These are phyloP conservation scores for Chrysoporthe deuterocubensis DNA, from an alignment of 2,329 filamentous ascomycete genomes.

Conservation along the genomic window DNA sequence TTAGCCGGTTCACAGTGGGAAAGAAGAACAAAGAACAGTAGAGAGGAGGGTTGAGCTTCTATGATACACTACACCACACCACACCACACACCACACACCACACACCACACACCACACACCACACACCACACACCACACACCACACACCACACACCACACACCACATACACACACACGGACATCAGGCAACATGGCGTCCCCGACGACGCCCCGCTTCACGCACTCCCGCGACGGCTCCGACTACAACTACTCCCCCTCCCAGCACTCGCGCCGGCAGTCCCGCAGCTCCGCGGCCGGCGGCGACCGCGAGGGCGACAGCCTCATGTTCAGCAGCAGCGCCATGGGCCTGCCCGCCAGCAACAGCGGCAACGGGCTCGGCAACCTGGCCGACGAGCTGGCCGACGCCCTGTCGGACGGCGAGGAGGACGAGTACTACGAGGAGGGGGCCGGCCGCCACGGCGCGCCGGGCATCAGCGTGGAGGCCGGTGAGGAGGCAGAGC, in stretches of 20 bases:
- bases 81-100: constrained; percentile 18
- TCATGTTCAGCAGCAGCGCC: constrained; percentile 47
- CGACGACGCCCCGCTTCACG: constrained; percentile 53
- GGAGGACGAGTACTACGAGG: constrained; percentile 52
- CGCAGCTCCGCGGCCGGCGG: constrained; percentile 36
- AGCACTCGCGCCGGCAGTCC: constrained; percentile 50
- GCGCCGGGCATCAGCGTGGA: constrained; percentile 45
- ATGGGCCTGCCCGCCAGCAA: constrained; percentile 43
- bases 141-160: constrained; percentile 22
- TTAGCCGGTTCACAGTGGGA: not conserved
- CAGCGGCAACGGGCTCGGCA: constrained; percentile 67
- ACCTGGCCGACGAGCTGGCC: constrained; percentile 79
- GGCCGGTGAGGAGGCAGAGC: constrained; percentile 36
- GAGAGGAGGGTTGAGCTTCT: not conserved
- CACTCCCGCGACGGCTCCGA: constrained; percentile 64
- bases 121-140: constrained; percentile 18
- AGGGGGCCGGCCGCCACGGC: constrained; percentile 33
- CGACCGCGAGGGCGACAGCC: constrained; percentile 49
- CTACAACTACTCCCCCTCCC: constrained; percentile 53
- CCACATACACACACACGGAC: not conserved
- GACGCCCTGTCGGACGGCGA: constrained; percentile 71
- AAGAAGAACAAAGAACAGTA: not conserved
- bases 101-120: constrained; percentile 11
- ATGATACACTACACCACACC: not conserved
- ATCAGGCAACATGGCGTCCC: constrained; percentile 49